phyloP scores from a whole-genome alignment of 129 eudicot species.

The Tagetes erecta region DNA sequence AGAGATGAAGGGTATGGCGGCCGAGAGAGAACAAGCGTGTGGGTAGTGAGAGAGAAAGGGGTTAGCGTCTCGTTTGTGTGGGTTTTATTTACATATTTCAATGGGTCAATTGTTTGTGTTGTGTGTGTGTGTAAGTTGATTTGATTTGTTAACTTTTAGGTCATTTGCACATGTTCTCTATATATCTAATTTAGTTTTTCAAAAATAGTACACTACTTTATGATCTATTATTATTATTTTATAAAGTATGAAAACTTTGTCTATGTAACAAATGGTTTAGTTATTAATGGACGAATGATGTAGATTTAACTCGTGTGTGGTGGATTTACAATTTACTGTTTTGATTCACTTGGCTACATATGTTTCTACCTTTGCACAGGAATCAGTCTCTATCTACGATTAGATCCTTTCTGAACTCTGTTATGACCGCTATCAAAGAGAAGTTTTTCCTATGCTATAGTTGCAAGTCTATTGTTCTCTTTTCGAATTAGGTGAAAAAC shows the following conservation, averaged over 20 bases:
- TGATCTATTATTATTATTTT: background rate
- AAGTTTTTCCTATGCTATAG: too few relatives aligned
- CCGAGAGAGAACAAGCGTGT: conserved; percentile 30
- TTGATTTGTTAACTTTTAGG: conserved; percentile 28
- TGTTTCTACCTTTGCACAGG: too few relatives aligned
- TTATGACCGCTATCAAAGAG: too few relatives aligned
- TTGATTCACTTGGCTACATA: too few relatives aligned
- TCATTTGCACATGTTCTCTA: conserved; percentile 24
- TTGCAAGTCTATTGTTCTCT: too few relatives aligned
- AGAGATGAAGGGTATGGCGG: conserved; percentile 36
- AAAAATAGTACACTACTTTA: conserved; percentile 1
- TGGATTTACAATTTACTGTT: too few relatives aligned
- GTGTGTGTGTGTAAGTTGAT: background rate
- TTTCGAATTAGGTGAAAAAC: too few relatives aligned
- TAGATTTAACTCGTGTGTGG: too few relatives aligned
- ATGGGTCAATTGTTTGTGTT: conserved; percentile 10
- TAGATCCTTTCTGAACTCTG: too few relatives aligned
- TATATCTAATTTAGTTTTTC: background rate
- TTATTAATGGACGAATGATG: too few relatives aligned
- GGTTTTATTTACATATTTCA: conserved; percentile 10
- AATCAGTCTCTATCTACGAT: too few relatives aligned
- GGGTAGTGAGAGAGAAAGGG: conserved; percentile 29
- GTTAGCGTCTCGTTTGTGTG: conserved; percentile 22
- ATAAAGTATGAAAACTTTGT: background rate
- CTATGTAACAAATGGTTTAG: too few relatives aligned